Percentiles rank a stretch among this genome's conserved stretches.
phyloP scores from a whole-genome alignment of 495 filamentous ascomycete genomes.

The Penicillium odoratum region DNA sequence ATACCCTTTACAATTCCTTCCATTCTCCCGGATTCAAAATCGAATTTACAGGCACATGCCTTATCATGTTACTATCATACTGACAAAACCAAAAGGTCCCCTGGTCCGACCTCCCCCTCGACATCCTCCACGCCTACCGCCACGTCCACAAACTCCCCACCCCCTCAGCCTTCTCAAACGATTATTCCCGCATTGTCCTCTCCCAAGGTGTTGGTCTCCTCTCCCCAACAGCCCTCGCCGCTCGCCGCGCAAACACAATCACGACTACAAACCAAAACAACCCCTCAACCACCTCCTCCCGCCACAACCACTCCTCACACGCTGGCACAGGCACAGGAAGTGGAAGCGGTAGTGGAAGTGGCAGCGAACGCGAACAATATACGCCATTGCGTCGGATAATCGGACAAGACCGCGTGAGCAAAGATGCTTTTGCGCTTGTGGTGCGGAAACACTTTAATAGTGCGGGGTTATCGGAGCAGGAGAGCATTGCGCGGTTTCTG shows the following conservation, averaged over 20 bases:
- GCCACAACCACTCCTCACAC: neutral
- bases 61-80: neutral
- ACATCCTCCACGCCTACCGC: constrained; percentile 77
- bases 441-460: constrained; percentile 91
- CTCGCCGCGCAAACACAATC: constrained; percentile 33
- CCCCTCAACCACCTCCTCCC: constrained; percentile 11
- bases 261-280: constrained; percentile 14
- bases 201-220: constrained; percentile 67
- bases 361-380: constrained; percentile 13
- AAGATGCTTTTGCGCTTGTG: constrained; percentile 75
- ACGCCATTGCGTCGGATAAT: constrained; percentile 34
- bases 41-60: neutral
- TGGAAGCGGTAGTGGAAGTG: constrained; percentile 1
- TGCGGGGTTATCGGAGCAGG: constrained; percentile 78
- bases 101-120: constrained; percentile 71
- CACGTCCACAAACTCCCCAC: constrained; percentile 72
- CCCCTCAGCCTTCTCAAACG: constrained; percentile 65
- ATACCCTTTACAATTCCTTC: too few relatives aligned
- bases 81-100: constrained; percentile 54
- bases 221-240: constrained; percentile 47
- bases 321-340: neutral
- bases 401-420: constrained; percentile 62
- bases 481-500: constrained; percentile 82
- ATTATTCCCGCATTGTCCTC: constrained; percentile 71
- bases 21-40: too few relatives aligned